These are phyloP conservation scores for Austropuccinia psidii DNA, from an alignment of 1,284 basidiomycete species.

Conservation along the genomic window DNA sequence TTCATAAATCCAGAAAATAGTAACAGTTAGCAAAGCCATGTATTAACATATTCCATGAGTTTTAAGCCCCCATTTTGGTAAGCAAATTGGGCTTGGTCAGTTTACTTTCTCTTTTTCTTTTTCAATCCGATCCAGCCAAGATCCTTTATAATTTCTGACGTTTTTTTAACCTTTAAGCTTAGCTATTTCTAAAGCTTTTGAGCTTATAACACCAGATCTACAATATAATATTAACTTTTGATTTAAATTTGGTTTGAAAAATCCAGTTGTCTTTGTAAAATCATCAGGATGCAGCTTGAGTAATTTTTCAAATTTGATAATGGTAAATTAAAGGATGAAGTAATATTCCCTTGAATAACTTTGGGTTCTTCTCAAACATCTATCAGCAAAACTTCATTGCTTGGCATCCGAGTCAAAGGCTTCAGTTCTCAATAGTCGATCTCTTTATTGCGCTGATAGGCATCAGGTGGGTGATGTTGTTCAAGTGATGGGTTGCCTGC, in stretches of 20 bases:
- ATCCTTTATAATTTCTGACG: constrained; percentile 18
- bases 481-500: background rate
- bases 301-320: constrained; percentile 67
- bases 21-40: no score
- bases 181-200: constrained; percentile 74
- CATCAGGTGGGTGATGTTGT: background rate
- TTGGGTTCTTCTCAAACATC: constrained; percentile 91
- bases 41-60: no score
- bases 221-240: constrained; percentile 93
- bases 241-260: constrained; percentile 65
- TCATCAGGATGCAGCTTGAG: constrained; percentile 58
- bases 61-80: no score
- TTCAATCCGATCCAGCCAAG: constrained; percentile 27
- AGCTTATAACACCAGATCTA: constrained; percentile 75
- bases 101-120: constrained; percentile 19
- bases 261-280: constrained; percentile 58
- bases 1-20: no score
- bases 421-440: constrained; percentile 78
- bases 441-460: constrained; percentile 8
- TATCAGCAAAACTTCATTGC: constrained; percentile 56
- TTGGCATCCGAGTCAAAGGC: constrained; percentile 69
- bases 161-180: constrained; percentile 74
- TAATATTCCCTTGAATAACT: constrained; percentile 87
- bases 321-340: constrained; percentile 87
- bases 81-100: no score